Evolutionary conservation across 306 rosid genomes (phyloP), one percentile per base, ranked within the genome.

Genomic region (Malus orientalis): DNA sequence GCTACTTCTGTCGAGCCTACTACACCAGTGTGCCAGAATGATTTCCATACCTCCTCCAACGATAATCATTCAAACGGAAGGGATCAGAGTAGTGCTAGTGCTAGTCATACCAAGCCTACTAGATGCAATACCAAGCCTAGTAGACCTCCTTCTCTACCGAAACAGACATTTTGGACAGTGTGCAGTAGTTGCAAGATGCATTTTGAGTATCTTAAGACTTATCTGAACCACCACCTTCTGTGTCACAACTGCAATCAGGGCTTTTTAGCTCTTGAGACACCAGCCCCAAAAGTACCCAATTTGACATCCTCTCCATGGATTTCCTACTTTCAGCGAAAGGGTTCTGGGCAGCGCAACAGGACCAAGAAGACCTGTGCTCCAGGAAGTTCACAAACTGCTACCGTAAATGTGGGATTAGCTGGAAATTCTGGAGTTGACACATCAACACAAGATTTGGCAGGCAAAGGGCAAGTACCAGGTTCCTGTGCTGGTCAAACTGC

Each of bases 101-200:
- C 42, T 7, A 38, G 42, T 7, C 42, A 38, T 38, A 38, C 42
- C 42, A 38, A 38, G 10, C 42, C 42, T 38, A 7, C 42, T 38
- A 38, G 42, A 38, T 2, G 42, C 10, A 76, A 69, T 74, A 78
- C 80, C 61, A 59, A 23, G 71, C 79, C 86, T 55, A 54, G 76
- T 69, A 57, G 82, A 23, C 40, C 75, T 19, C 27, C 88, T 20
- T 53, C 44, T 71, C 63, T 60, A 19, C 40, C 33, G 66, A 85
- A 77, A 64, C 65, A 27, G 22, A 87, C 98, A 49, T 92, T 94
- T 82, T 94, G 98, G 98, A 92, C 96, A 16, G 18, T 51, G 12
- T 94, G 98, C 73, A 60, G 25, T 74, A 62, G 70, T 70, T 91
- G 96, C 89, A 79, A 16, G 71, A 76, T 85, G 66, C 80, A 85